Evolutionary conservation across 2,329 filamentous ascomycete genomes (phyloP), one percentile per base, ranked within the genome.

Genomic region (Cladophialophora carrionii): DNA sequence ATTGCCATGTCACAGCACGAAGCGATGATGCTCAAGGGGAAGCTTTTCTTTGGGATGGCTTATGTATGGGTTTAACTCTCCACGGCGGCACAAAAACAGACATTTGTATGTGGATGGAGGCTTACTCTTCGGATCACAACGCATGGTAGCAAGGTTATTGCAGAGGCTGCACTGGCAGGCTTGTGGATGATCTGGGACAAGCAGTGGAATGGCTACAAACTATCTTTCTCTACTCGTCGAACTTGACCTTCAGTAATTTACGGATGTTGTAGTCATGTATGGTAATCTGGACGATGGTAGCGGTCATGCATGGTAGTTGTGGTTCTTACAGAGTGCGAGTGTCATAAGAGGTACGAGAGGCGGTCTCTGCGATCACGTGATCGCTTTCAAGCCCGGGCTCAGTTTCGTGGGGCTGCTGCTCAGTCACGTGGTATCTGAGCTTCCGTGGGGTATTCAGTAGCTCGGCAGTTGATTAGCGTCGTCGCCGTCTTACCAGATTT

Each of bases 381-480:
- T n/a, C n/a, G n/a, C n/a, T n/a, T n/a, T n/a, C n/a, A n/a, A n/a
- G n/a, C n/a, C n/a, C n/a, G n/a, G n/a, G n/a, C n/a, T n/a, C n/a
- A 6, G 26, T 29, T 3, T 29, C 26, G 26, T 29, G 26, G 3
- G 26, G 6, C 26, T 29, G 3, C 6, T 3, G 26, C 26, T 3
- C 3, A 29, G 8, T 43, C 17, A n/a, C 17, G 37, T 43, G 37
- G 1, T 17, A n/a, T 6, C 6, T n/a, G 37, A 43, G 17, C 37
- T 43, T n/a, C 37, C 14, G 37, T 20, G 14, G 37, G 37, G 14
- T 20, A 43, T 43, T 43, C 37, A n/a, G 37, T 14, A 20, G 17
- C 37, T 53, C 57, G 57, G 57, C 31, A 60, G 57, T 60, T 60
- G 46, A 24, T 52, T 2, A 26, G 26, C 5, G 5, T 34, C 59